Evolutionary conservation across 495 filamentous ascomycete genomes (phyloP), one percentile per base, ranked within the genome.

Genomic region (Hypoxylon rickii): DNA sequence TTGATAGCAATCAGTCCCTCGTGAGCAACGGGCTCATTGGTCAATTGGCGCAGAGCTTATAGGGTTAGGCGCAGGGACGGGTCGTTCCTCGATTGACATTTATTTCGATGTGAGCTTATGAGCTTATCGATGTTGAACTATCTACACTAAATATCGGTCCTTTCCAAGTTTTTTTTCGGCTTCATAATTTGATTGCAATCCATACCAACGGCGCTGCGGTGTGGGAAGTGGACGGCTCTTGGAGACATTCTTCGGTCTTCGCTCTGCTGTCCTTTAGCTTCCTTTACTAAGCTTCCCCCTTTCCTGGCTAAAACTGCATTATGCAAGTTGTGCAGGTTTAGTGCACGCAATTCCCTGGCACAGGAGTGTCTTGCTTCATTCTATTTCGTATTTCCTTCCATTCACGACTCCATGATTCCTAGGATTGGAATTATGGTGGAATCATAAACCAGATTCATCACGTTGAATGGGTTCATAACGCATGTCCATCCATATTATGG

Each of bases 51-150:
- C 7, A 42, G 24, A 57, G 41, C n/a, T 38, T 63, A 50, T 31
- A 42, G 29, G 3, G 16, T 33, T 26, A 40, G 47, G 43, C 48
- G 31, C 41, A 44, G 48, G 58, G 48, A 53, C 58, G 58, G 58
- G 48, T 57, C 58, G 59, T 63, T 34, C 53, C 34, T 43, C 18
- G 32, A 24, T n/a, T n/a, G n/a, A n/a, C n/a, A n/a, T n/a, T n/a
- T n/a, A n/a, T n/a, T n/a, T n/a, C n/a, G n/a, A n/a, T n/a, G n/a
- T n/a, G n/a, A n/a, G n/a, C n/a, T n/a, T n/a, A n/a, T 54, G 32
- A 60, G 20, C 37, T 60, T 49, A 49, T 44, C 22, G 31, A 32
- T 12, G n/a, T n/a, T 22, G 16, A 1, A 29, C 24, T 29, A 29
- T 10, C 24, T 22, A 15, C 24, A 33, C 26, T 21, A 21, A 6